Base-by-base conservation (phyloP, 768 basidiomycete species). In the Russula sp. region DNA sequence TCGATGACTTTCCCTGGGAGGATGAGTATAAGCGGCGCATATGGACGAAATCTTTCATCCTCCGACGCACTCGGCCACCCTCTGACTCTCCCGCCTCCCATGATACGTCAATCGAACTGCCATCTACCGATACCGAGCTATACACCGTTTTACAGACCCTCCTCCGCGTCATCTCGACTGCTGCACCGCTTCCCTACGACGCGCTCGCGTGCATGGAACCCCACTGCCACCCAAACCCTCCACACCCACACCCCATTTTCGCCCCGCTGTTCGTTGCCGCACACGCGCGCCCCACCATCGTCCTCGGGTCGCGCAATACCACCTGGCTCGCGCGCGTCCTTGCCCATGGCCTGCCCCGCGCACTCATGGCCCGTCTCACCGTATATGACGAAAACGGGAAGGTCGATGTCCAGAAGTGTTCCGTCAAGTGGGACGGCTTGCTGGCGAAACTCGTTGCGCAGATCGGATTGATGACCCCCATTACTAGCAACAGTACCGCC, bases 401-500 rank as follows among this genome's bases (percentile, higher is more conserved):
- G 68, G 47, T 70, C 53, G 11, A 61, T 61, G 2, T 62, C 57
- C 16, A 65, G 47, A 68, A 73, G 3, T 57, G 62, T 6, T 73
- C 71, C 63, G 69, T 69, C 13, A 68, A 64, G n/a, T 69, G 76
- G 8, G 68, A 71, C 7, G 70, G 75, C 34, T 74, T 74, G 16
- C 72, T 76, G 18, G 66, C 75, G 8, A 77, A 74, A 51, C 74
- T 83, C 52, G 66, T 80, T 2, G 79, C 79, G 31, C 71, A 74
- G 49, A 77, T 77, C 2, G 82, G 82, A 14, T 80, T 81, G 55
- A 73, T 74, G 16, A 51, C 18, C 10, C 52, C 55, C 8, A 6
- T 44, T 16, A 31, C 39, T 13, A 11, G 9, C 5, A 11, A 31
- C 10, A 11, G 10, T 4, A 22, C 40, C 8, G 1, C 37, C 5